A percentile compares a stretch with the other conserved stretches of the same genome.
phyloP scores from a whole-genome alignment of 75 land plant species.

The Selaginella tamariscina region DNA sequence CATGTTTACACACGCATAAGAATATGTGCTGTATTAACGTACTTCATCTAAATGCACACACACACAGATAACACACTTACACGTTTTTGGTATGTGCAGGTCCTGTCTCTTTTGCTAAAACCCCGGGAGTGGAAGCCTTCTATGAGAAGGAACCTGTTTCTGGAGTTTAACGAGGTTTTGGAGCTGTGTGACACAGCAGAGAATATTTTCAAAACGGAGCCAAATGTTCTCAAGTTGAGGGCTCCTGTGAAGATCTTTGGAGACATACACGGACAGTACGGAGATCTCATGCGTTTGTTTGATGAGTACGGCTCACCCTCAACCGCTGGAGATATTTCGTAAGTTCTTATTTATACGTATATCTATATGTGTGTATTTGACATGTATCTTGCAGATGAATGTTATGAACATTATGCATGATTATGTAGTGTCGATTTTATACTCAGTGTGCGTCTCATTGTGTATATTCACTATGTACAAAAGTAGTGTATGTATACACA shows the following conservation, averaged over 20 bases:
- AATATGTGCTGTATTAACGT: no score
- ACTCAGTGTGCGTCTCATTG: no score
- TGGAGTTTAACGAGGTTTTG: constrained; percentile 14
- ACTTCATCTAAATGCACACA: no score
- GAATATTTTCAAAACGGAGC: background rate
- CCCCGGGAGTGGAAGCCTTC: constrained; percentile 6
- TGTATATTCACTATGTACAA: no score
- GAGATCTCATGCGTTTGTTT: constrained; percentile 10
- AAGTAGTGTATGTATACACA: no score
- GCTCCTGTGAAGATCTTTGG: constrained; percentile 9
- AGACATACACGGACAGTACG: constrained; percentile 2
- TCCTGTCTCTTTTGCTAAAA: background rate
- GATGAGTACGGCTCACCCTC: constrained; percentile 4
- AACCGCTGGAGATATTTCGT: constrained; percentile 12
- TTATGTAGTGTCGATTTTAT: no score
- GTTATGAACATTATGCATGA: no score
- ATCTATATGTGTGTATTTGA: no score
- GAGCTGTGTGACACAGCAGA: constrained; percentile 6
- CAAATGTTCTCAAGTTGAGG: background rate
- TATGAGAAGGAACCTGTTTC: background rate
- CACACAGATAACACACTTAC: background rate
- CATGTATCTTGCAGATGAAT: no score
- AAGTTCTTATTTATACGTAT: no score
- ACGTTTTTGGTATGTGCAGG: background rate
- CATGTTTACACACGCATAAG: no score